Evolutionary conservation across 75 land plant species (phyloP), one percentile per base, ranked within the genome.

Genomic region (Isoetes taiwanensis): DNA sequence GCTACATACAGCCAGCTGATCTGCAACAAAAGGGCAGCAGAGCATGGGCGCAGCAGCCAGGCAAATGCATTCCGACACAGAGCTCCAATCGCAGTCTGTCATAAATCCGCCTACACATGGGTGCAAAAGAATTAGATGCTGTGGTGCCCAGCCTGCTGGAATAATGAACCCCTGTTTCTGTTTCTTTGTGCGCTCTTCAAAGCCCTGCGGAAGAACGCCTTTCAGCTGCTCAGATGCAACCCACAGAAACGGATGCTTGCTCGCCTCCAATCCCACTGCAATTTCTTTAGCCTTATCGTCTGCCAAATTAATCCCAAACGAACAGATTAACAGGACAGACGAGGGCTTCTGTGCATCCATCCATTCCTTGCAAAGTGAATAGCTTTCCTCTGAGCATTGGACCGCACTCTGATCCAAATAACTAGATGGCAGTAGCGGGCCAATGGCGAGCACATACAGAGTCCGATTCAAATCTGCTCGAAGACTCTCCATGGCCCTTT

Each of bases 171-270:
- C 4, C 50, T 5, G 12, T 46, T 23, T 6, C 50, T 6, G 50
- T 6, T 19, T n/a, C 50, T n/a, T n/a, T n/a, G n/a, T n/a, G n/a
- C n/a, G 5, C 50, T 46, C 50, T 4, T 8, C 21, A 23, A 46
- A 46, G 4, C 50, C 50, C n/a, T 46, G 6, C 50, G 50, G 50
- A 6, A 46, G 50, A 46, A 46, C 12, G 50, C n/a, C 50, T 46
- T 46, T 19, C 16, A 19, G 50, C 50, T 46, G 8, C 5, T 3
- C 50, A 16, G 16, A 46, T 19, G 4, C 12, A 16, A 6, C 16
- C 5, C 4, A 23, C 50, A 6, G 23, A 23, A 16, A 19, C 50
- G n/a, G 16, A 16, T 4, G n/a, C 16, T 23, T 46, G 50, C 50
- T 46, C 16, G 25, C 5, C n/a, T n/a, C 5, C 50, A n/a, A 46